These are phyloP conservation scores for Mucor plumbeus DNA, from an alignment of 371 early-diverging fungal genomes.

Conservation along the genomic window DNA sequence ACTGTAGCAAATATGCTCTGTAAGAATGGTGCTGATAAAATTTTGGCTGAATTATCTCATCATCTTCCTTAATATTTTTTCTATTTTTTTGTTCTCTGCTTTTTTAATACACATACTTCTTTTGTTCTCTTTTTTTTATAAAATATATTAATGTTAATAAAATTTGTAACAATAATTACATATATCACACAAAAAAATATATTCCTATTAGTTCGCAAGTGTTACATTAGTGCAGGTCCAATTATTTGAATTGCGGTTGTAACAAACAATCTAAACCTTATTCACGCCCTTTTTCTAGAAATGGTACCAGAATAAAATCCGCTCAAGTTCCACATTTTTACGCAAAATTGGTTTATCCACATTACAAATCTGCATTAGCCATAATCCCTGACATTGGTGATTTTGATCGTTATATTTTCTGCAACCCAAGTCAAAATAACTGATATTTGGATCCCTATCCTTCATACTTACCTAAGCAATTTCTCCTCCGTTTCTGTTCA, in stretches of 20 bases:
- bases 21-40: constrained; percentile 41
- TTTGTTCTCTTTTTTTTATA: background rate
- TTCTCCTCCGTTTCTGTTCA: no score
- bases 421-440: no score
- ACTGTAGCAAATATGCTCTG: constrained; percentile 36
- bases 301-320: no score
- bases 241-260: background rate
- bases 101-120: background rate
- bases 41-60: constrained; percentile 41
- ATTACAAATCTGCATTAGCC: no score
- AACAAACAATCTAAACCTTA: background rate
- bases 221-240: no score
- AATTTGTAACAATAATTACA: background rate
- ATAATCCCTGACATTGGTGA: no score
- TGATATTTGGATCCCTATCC: no score
- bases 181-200: background rate
- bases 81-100: background rate
- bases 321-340: no score
- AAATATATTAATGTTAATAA: constrained; percentile 4
- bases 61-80: constrained; percentile 3
- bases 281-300: background rate
- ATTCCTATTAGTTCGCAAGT: no score
- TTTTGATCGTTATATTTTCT: no score
- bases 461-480: no score
- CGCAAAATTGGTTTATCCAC: no score